Base-by-base conservation (phyloP, 306 rosid species). In the Spatholobus suberectus region DNA sequence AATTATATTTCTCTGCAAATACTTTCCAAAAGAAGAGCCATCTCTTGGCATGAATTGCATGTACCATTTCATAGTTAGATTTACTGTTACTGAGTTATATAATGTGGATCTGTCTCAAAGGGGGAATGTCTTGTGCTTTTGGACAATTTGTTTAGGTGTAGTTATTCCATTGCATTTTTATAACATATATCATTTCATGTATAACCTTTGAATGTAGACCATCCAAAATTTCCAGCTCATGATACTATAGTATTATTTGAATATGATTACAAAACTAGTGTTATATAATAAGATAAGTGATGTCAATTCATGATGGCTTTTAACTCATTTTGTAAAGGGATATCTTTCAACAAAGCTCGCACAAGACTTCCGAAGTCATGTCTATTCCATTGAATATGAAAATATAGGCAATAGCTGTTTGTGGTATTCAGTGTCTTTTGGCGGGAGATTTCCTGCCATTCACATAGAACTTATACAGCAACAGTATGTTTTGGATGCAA, bases 401-500 rank as follows among this genome's bases (percentile, higher is more conserved):
- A 52, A 14, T 69, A 20, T 35, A 35, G 49, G 18, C n/a, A 8
- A 32, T 67, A 6, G 51, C 21, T 57, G 29, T 35, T 69, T 34
- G 51, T 67, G 46, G 46, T 37, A 43, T 68, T 52, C 62, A 15
- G 73, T 69, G 55, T 29, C 66, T 58, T 57, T 20, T 59, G 71
- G 17, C 34, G 20, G 43, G 43, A 21, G 43, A 82, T 15, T 43
- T 32, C 51, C 52, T 70, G 51, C 66, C 32, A 54, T 15, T 70
- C 46, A 69, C 34, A 24, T 20, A 29, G 52, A 69, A 43, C 68
- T 70, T 37, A 37, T 78, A 38, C 49, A 34, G 24, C 13, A 59
- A 77, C 47, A 27, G 23, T 62, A 49, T 61, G 55, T 38, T 77
- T 78, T 71, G 49, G 59, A 24, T 77, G 43, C 24, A 44, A 44